A percentile compares a stretch with the other conserved stretches of the same genome.
These are phyloP conservation scores for Phytophthora meadii DNA, from an alignment of 352 stramenopile genomes.

Conservation along the genomic window DNA sequence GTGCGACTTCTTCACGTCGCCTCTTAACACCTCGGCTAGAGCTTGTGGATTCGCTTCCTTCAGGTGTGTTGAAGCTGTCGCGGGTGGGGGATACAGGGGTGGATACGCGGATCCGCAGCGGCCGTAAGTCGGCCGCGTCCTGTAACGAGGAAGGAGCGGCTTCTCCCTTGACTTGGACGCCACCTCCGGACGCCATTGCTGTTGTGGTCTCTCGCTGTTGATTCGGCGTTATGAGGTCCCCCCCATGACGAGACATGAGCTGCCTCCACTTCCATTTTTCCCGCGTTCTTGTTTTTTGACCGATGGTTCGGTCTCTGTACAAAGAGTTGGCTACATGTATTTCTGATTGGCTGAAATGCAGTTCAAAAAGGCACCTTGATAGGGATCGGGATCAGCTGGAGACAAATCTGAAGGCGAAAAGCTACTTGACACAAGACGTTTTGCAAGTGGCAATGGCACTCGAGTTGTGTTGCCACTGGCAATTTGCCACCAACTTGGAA, in stretches of 20 bases:
- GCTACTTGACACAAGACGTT: no score
- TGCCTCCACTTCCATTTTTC: conserved; percentile 29
- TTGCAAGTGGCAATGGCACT: no score
- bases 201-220: conserved; percentile 1
- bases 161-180: conserved; percentile 18
- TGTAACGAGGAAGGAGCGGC: background rate
- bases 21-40: conserved; percentile 35
- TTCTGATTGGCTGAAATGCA: conserved; percentile 1
- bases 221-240: conserved; percentile 34
- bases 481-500: no score
- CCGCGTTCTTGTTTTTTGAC: conserved; percentile 16
- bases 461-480: no score
- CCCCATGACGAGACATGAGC: conserved; percentile 27
- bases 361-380: background rate
- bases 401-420: no score
- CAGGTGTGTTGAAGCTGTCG: conserved; percentile 30
- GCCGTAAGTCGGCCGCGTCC: conserved; percentile 12
- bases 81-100: conserved; percentile 31
- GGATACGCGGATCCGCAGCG: conserved; percentile 49
- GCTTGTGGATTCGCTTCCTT: background rate
- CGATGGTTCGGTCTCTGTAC: conserved; percentile 8
- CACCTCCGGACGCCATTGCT: conserved; percentile 29
- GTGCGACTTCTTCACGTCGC: conserved; percentile 53
- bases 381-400: conserved; percentile 2
- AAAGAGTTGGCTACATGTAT: conserved; percentile 15